Evolutionary conservation across 2,329 filamentous ascomycete species (phyloP), one percentile per base, ranked within the genome.

Genomic region (Botrytis pseudocinerea): DNA sequence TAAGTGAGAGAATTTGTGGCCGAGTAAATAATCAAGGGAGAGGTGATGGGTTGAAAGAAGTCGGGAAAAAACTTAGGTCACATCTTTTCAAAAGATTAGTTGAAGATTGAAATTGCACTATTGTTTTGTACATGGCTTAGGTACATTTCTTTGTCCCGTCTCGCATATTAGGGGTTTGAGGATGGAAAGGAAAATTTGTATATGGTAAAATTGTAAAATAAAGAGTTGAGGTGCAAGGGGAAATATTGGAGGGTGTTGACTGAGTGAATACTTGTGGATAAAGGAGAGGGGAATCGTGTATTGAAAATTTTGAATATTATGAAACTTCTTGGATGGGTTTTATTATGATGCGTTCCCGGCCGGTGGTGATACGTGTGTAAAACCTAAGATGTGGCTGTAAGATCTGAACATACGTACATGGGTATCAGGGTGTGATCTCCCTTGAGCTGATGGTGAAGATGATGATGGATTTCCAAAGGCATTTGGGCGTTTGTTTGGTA

Each of bases 71-170:
- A 32, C 54, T 12, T n/a, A 32, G 32, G 70, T 5, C 51, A 46
- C 25, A 57, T 32, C 9, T 32, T 40, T 68, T 32, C 35, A 4
- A n/a, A 68, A 42, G 25, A 10, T 57, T 68, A 68, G 40, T 68
- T 28, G 16, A 68, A 61, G 59, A 40, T 68, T 40, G 16, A 68
- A 40, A 28, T 40, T 57, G 64, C 48, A 68, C 57, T 32, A 66
- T 54, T 12, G 9, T 68, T n/a, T 40, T 22, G 64, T 28, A 22
- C 22, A 12, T 28, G 6, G 35, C 28, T 57, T 35, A 20, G 62
- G 32, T n/a, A 14, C 14, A 57, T 57, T 25, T 5, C 2, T 48
- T 48, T 46, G 35, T 44, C 18, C 32, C 7, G n/a, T 57, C n/a
- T 57, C 51, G n/a, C 51, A 9, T 18, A n/a, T 28, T 3, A n/a